These are phyloP conservation scores for Macrophomina tecta DNA, from an alignment of 2,329 filamentous ascomycete genomes.

Conservation along the genomic window DNA sequence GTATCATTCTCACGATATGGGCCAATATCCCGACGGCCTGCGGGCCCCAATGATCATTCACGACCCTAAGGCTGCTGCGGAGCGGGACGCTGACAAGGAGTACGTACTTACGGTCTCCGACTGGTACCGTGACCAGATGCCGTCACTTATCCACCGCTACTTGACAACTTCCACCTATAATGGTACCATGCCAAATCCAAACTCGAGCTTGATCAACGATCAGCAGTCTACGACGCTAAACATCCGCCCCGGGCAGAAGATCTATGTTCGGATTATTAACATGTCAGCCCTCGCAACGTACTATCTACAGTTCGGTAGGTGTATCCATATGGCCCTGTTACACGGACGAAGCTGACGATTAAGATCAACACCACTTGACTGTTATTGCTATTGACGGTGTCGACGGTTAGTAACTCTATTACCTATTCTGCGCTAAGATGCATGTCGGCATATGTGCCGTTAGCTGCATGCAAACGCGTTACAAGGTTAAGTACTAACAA, in stretches of 20 bases:
- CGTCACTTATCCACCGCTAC: constrained; percentile 53
- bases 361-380: too few species aligned
- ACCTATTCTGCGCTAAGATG: constrained; percentile 33
- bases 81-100: constrained; percentile 63
- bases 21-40: constrained; percentile 74
- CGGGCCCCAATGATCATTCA: constrained; percentile 69
- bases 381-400: too few species aligned
- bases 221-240: constrained; percentile 64
- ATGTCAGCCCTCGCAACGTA: constrained; percentile 68
- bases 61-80: constrained; percentile 52
- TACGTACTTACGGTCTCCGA: constrained; percentile 70
- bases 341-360: too few species aligned
- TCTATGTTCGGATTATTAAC: constrained; percentile 72
- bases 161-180: constrained; percentile 49
- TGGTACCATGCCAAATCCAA: constrained; percentile 68
- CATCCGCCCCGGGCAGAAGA: constrained; percentile 71
- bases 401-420: too few species aligned
- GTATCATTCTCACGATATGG: constrained; percentile 75
- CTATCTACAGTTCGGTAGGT: constrained; percentile 22
- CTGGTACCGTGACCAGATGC: constrained; percentile 69
- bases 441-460: too few species aligned
- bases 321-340: too few species aligned
- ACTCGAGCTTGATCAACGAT: constrained; percentile 74
- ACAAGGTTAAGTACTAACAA: constrained; percentile 40
- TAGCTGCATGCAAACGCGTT: too few species aligned